Percentiles rank a stretch among this genome's conserved stretches.
phyloP scores from a whole-genome alignment of 306 rosid genomes.

The Cucumis melo region DNA sequence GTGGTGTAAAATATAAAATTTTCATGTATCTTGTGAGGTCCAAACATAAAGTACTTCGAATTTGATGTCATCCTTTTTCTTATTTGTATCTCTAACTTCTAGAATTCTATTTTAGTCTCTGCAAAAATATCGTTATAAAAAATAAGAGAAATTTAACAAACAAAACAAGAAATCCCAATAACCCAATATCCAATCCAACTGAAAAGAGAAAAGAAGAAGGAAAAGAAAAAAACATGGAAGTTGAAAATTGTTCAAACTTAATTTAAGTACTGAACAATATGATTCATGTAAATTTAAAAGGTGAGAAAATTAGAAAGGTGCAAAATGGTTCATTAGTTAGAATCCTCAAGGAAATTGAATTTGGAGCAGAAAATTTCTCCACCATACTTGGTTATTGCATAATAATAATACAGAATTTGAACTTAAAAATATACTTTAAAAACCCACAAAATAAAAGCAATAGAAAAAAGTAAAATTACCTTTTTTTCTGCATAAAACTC shows the following conservation, averaged over 20 bases:
- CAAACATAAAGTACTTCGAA: conserved; percentile 29
- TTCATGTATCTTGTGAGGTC: conserved; percentile 49
- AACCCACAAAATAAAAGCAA: not conserved
- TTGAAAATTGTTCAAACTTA: not conserved
- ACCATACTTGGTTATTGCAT: not conserved
- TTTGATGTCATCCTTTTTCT: conserved; percentile 37
- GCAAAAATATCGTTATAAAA: not conserved
- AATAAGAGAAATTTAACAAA: too few relatives aligned
- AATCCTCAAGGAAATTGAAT: not conserved
- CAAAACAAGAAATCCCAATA: too few relatives aligned
- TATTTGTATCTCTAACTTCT: not conserved
- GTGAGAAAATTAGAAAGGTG: not conserved
- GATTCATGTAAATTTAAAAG: too few relatives aligned
- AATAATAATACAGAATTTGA: not conserved
- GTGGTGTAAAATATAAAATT: conserved; percentile 57
- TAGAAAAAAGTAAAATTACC: not conserved
- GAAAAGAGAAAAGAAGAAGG: too few relatives aligned
- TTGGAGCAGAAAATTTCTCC: not conserved
- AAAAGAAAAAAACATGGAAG: not conserved
- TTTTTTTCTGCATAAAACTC: not conserved
- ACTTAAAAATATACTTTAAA: not conserved
- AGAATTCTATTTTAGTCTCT: not conserved
- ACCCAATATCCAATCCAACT: too few relatives aligned
- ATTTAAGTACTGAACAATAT: not conserved
- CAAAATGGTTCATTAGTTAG: not conserved